These are phyloP conservation scores for Yamadazyma diospyri DNA, from an alignment of 1,139 yeast genomes.

Conservation along the genomic window DNA sequence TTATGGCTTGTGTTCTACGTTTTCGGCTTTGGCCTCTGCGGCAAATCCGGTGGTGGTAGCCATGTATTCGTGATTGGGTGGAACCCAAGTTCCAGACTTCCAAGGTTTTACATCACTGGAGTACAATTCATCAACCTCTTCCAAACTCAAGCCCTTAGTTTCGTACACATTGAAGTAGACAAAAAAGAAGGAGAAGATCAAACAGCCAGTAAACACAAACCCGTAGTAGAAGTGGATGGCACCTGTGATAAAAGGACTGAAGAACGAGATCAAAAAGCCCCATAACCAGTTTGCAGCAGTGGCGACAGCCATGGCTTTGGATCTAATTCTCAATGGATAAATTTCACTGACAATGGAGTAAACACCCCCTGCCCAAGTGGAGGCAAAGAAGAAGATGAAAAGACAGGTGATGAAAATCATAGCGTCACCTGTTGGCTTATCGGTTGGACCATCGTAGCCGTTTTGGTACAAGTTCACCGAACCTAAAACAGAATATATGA, in stretches of 20 bases:
- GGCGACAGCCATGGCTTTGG: slow-evolving; percentile 76
- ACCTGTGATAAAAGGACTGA: slow-evolving; percentile 65
- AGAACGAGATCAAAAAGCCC: slow-evolving; percentile 72
- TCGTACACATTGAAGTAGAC: slow-evolving; percentile 59
- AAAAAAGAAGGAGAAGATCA: slow-evolving; percentile 51
- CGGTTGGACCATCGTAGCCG: slow-evolving; percentile 32
- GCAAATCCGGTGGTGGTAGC: slow-evolving; percentile 29
- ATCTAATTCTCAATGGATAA: slow-evolving; percentile 73
- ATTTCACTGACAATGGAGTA: slow-evolving; percentile 77
- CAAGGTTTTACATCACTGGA: slow-evolving; percentile 41
- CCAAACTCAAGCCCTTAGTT: slow-evolving; percentile 64
- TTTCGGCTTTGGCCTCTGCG: slow-evolving; percentile 24
- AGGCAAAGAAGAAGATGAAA: slow-evolving; percentile 77
- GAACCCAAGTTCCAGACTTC: slow-evolving; percentile 44
- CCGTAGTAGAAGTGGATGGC: slow-evolving; percentile 54
- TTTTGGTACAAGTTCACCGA: slow-evolving; percentile 55
- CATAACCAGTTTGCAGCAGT: slow-evolving; percentile 76
- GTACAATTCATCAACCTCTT: slow-evolving; percentile 67
- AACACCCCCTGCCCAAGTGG: slow-evolving; percentile 83
- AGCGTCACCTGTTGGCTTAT: slow-evolving; percentile 57
- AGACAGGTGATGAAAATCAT: slow-evolving; percentile 74
- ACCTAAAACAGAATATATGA: slow-evolving; percentile 59
- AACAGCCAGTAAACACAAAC: slow-evolving; percentile 71
- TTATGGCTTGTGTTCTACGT: too few species aligned
- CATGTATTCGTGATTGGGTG: slow-evolving; percentile 32